Base-by-base conservation (phyloP, 2,329 filamentous ascomycete genomes). In the Phialemoniopsis sp. region DNA sequence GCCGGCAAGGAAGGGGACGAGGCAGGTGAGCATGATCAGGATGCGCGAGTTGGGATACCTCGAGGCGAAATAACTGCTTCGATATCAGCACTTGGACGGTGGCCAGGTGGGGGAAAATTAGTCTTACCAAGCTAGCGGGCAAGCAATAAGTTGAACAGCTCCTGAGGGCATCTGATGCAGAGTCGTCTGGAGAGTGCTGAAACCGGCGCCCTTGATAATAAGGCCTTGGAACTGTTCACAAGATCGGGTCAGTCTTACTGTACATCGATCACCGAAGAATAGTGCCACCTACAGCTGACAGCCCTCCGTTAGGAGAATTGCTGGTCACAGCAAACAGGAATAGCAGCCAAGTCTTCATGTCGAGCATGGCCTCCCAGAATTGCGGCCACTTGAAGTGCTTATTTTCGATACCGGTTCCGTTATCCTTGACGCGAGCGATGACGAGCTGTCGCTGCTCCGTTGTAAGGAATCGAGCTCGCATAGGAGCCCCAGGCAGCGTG, bases 311-410 rank as follows among this genome's bases (percentile, higher is more conserved):
- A n/a, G n/a, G n/a, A n/a, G n/a, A n/a, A n/a, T n/a, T n/a, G n/a
- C n/a, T n/a, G n/a, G n/a, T n/a, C n/a, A n/a, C n/a, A n/a, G n/a
- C n/a, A n/a, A n/a, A n/a, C n/a, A n/a, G n/a, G n/a, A n/a, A n/a
- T n/a, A n/a, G n/a, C n/a, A n/a, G n/a, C 73, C 74, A 82, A 0
- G 76, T 79, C 54, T 83, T 82, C n/a, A 66, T 46, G 43, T 82
- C 79, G 1, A 68, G 46, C 10, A 73, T 53, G 1, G 77, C 66
- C 49, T 84, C 80, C 34, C 62, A 57, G 4, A 76, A n/a, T 50
- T 72, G 69, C 31, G 67, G 60, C 53, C 49, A 57, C 40, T 68
- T 66, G 53, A 71, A 71, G 18, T 72, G 60, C 7, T 61, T 59
- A 44, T 74, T 78, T 50, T 77, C 76, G 37, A 78, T 67, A 1